Evolutionary conservation across 495 filamentous ascomycete genomes (phyloP).

Genomic region (Chaetomidium leptoderma): DNA sequence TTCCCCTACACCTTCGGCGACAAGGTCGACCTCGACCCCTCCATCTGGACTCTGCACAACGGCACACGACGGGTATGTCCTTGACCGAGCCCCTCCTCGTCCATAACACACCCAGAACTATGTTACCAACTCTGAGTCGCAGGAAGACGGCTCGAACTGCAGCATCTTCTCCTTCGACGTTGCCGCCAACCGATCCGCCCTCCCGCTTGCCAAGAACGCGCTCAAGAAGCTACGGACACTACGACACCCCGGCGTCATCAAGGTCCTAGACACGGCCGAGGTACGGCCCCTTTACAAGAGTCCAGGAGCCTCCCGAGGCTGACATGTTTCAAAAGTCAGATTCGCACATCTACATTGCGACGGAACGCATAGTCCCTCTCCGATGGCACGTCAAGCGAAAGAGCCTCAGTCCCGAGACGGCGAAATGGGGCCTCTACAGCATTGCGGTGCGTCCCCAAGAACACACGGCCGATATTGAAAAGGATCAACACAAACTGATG

Average conservation of each 20-base stretch:
- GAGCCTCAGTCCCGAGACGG: constrained; percentile 77
- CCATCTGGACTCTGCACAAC: constrained; percentile 90
- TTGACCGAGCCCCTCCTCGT: background rate
- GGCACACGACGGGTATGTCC: constrained; percentile 76
- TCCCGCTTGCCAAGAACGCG: constrained; percentile 88
- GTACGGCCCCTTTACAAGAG: constrained; percentile 43
- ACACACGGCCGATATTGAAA: background rate
- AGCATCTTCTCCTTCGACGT: constrained; percentile 96
- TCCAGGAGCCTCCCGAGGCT: background rate
- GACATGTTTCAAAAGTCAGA: constrained; percentile 61
- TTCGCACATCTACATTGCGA: constrained; percentile 88
- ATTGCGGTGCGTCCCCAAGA: constrained; percentile 59
- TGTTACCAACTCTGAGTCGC: constrained; percentile 5
- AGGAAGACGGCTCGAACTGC: constrained; percentile 91
- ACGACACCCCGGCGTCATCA: constrained; percentile 89
- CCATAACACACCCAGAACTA: background rate
- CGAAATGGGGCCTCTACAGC: constrained; percentile 90
- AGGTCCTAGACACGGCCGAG: constrained; percentile 90
- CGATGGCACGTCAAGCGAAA: constrained; percentile 81
- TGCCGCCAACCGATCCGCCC: constrained; percentile 65
- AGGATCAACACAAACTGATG: constrained; percentile 14
- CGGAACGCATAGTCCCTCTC: constrained; percentile 80
- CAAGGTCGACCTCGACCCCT: constrained; percentile 78
- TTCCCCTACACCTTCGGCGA: constrained; percentile 92
- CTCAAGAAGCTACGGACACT: constrained; percentile 86